Evolutionary conservation across 1,284 basidiomycete species (phyloP).

Genomic region (Ustilago nuda): DNA sequence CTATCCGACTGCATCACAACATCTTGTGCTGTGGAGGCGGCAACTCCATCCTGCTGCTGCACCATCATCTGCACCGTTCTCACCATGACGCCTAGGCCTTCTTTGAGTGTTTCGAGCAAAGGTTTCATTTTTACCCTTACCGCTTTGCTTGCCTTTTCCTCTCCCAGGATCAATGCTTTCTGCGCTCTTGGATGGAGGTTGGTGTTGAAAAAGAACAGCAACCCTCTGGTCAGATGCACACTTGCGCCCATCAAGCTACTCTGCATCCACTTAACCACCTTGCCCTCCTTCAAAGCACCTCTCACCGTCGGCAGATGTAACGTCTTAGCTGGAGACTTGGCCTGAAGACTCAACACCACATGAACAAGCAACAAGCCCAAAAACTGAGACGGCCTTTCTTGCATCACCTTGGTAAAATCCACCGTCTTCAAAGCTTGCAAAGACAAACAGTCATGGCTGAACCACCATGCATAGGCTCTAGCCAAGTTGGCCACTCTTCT

Average conservation of each 20-base stretch:
- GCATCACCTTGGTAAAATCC: slow-evolving; percentile 53
- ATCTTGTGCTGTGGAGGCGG: neutral
- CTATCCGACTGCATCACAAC: slow-evolving; percentile 6
- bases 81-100: slow-evolving; percentile 12
- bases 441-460: slow-evolving; percentile 79
- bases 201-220: slow-evolving; percentile 57
- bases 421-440: slow-evolving; percentile 76
- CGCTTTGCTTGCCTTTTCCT: slow-evolving; percentile 16
- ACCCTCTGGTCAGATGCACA: slow-evolving; percentile 48
- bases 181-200: slow-evolving; percentile 31
- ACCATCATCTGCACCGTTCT: slow-evolving; percentile 34
- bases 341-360: slow-evolving; percentile 52
- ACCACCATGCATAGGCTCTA: slow-evolving; percentile 83
- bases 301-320: slow-evolving; percentile 35
- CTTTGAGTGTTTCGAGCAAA: slow-evolving; percentile 23
- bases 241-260: slow-evolving; percentile 49
- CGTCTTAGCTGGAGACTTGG: slow-evolving; percentile 38
- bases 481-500: slow-evolving; percentile 78
- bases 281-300: slow-evolving; percentile 4
- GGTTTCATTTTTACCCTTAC: slow-evolving; percentile 14
- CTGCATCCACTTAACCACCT: slow-evolving; percentile 26
- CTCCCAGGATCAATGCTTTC: slow-evolving; percentile 30
- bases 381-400: slow-evolving; percentile 41
- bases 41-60: slow-evolving; percentile 28
- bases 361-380: slow-evolving; percentile 57